A percentile compares a stretch with the other conserved stretches of the same genome.
phyloP scores from a whole-genome alignment of 2,329 filamentous ascomycete species.

The Pseudocercospora musae region DNA sequence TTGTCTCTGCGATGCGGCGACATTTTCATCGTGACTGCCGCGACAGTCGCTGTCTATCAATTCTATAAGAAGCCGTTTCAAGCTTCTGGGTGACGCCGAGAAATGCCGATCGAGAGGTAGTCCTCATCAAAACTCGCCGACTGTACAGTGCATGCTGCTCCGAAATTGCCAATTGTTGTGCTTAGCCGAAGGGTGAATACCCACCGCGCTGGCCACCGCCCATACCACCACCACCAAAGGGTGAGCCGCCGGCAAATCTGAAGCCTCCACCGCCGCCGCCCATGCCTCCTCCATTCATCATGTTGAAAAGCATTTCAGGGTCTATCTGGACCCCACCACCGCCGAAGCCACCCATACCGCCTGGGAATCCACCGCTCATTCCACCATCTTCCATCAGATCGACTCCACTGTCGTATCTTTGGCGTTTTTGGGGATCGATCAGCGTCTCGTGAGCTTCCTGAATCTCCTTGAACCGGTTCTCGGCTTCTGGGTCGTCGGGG shows the following conservation, averaged over 20 bases:
- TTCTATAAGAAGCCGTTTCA: not conserved
- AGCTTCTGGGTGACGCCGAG: not conserved
- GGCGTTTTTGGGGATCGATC: slow-evolving; percentile 90
- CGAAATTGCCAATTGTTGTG: not conserved
- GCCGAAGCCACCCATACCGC: slow-evolving; percentile 41
- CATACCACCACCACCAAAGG: slow-evolving; percentile 15
- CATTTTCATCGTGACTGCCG: not conserved
- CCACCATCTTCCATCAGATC: slow-evolving; percentile 68
- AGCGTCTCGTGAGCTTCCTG: slow-evolving; percentile 95
- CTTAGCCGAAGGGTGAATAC: slow-evolving; percentile 21
- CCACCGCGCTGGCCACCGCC: slow-evolving; percentile 15
- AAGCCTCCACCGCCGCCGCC: slow-evolving; percentile 54
- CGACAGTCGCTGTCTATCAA: not conserved
- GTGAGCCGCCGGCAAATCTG: slow-evolving; percentile 22
- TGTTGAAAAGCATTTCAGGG: slow-evolving; percentile 75
- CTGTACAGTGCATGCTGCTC: not conserved
- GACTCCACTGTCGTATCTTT: slow-evolving; percentile 86
- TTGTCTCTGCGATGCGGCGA: not conserved
- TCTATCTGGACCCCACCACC: slow-evolving; percentile 57
- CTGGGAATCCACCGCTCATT: slow-evolving; percentile 45
- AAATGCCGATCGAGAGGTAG: not conserved
- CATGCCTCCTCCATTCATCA: slow-evolving; percentile 54
- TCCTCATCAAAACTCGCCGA: not conserved
- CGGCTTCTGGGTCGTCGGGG: slow-evolving; percentile 76
- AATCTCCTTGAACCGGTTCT: slow-evolving; percentile 94